Conservation (phyloP, 306 rosid species). For the Astragalus membranaceus region DNA sequence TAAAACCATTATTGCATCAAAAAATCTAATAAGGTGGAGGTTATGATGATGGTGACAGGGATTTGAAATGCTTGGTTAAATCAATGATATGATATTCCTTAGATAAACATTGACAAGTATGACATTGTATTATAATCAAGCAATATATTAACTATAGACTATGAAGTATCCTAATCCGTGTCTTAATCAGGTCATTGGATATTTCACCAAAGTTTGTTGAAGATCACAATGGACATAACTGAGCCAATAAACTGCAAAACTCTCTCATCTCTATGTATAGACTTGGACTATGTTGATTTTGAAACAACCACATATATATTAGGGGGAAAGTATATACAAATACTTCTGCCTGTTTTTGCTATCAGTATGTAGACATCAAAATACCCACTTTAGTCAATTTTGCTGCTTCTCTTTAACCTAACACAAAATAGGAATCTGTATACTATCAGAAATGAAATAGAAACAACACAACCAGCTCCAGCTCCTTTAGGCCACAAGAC, state of each 20-base stretch:
- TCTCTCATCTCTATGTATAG: conserved; percentile 11
- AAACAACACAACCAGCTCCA: no score
- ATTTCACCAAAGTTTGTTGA: conserved; percentile 21
- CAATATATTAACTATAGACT: not conserved
- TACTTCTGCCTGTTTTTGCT: no score
- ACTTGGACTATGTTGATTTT: conserved; percentile 21
- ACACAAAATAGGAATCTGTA: no score
- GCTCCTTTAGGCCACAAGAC: no score
- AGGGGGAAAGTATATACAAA: no score
- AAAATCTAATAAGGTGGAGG: conserved; percentile 31
- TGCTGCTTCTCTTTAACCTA: no score
- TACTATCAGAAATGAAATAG: no score
- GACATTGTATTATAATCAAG: conserved; percentile 1
- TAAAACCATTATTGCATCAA: no score
- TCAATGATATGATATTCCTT: conserved; percentile 20
- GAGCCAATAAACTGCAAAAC: conserved; percentile 18
- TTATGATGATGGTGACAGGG: conserved; percentile 37
- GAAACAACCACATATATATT: not conserved
- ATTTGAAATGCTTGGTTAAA: conserved; percentile 29
- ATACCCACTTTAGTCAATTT: no score
- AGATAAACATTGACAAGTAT: conserved; percentile 11
- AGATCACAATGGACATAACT: conserved; percentile 15
- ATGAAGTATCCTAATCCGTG: conserved; percentile 9
- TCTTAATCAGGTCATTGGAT: conserved; percentile 29
- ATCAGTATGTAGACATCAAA: no score